Conservation (phyloP, 2,329 filamentous ascomycete species). For the Penicillium sp. region DNA sequence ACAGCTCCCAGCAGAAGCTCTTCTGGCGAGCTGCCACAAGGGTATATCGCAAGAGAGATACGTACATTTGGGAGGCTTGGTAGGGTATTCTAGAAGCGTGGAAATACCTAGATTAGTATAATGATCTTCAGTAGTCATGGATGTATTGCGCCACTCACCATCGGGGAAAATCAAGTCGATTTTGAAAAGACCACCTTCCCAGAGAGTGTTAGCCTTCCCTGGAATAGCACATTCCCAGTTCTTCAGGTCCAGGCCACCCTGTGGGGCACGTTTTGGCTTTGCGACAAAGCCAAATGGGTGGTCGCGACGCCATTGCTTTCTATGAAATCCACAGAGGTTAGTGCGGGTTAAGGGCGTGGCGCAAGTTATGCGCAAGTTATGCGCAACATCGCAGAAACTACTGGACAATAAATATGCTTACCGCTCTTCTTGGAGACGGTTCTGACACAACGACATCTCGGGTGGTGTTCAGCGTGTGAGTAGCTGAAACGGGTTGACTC, state of each 20-base stretch:
- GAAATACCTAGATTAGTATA: slow-evolving; percentile 14
- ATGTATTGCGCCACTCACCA: slow-evolving; percentile 55
- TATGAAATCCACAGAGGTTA: slow-evolving; percentile 39
- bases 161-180: slow-evolving; percentile 90
- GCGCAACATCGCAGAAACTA: background rate
- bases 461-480: background rate
- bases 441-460: slow-evolving; percentile 81
- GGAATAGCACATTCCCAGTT: slow-evolving; percentile 96
- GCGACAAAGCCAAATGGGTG: slow-evolving; percentile 98
- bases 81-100: slow-evolving; percentile 76
- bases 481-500: background rate
- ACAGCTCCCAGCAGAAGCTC: background rate
- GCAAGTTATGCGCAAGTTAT: background rate
- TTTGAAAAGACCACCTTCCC: slow-evolving; percentile 98
- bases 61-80: slow-evolving; percentile 97
- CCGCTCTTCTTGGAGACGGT: slow-evolving; percentile 85
- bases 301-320: slow-evolving; percentile 94
- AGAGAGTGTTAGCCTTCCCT: slow-evolving; percentile 93
- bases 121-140: slow-evolving; percentile 5
- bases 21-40: too few species aligned
- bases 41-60: slow-evolving; percentile 13
- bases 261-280: slow-evolving; percentile 73
- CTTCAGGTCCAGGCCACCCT: slow-evolving; percentile 86
- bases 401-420: slow-evolving; percentile 32
- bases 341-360: background rate